A percentile compares a stretch with the other conserved stretches of the same genome.
phyloP scores from a whole-genome alignment of 2,329 filamentous ascomycete species.

The Pestalotiopsis sp. region DNA sequence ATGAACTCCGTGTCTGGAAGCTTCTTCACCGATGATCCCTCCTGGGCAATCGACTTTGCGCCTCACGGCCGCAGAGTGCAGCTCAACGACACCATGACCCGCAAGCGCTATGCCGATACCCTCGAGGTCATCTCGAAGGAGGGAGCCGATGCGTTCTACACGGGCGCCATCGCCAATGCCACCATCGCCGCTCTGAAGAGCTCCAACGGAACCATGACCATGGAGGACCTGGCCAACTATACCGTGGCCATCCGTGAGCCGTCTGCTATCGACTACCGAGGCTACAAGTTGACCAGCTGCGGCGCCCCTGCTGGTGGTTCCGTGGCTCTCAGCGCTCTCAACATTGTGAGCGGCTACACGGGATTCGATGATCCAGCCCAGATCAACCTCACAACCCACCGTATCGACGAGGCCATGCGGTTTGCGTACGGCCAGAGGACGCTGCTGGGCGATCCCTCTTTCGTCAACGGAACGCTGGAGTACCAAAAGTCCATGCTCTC shows the following conservation, averaged over 20 bases:
- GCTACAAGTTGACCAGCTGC: slow-evolving; percentile 68
- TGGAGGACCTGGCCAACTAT: slow-evolving; percentile 79
- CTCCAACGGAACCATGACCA: slow-evolving; percentile 77
- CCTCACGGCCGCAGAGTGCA: slow-evolving; percentile 36
- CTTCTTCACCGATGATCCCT: slow-evolving; percentile 71
- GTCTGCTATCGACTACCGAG: slow-evolving; percentile 66
- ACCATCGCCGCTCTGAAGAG: slow-evolving; percentile 62
- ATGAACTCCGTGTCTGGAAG: slow-evolving; percentile 58
- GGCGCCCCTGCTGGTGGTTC: slow-evolving; percentile 75
- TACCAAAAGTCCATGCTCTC: slow-evolving; percentile 69
- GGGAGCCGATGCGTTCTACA: slow-evolving; percentile 45
- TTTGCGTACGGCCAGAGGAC: slow-evolving; percentile 79
- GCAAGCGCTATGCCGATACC: slow-evolving; percentile 57
- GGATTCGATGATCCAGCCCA: slow-evolving; percentile 60
- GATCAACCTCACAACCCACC: slow-evolving; percentile 69
- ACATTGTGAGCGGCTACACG: slow-evolving; percentile 73
- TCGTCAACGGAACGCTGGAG: slow-evolving; percentile 62
- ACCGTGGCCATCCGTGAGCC: slow-evolving; percentile 65
- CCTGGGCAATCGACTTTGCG: slow-evolving; percentile 85
- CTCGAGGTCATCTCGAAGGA: slow-evolving; percentile 52
- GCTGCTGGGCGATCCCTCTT: slow-evolving; percentile 75
- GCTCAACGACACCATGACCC: slow-evolving; percentile 40
- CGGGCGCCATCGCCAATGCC: slow-evolving; percentile 39
- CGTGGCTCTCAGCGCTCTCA: slow-evolving; percentile 74
- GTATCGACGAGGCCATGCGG: slow-evolving; percentile 80